These are phyloP conservation scores for Cystobasidium tubakii DNA, from an alignment of 768 basidiomycete genomes.

Conservation along the genomic window DNA sequence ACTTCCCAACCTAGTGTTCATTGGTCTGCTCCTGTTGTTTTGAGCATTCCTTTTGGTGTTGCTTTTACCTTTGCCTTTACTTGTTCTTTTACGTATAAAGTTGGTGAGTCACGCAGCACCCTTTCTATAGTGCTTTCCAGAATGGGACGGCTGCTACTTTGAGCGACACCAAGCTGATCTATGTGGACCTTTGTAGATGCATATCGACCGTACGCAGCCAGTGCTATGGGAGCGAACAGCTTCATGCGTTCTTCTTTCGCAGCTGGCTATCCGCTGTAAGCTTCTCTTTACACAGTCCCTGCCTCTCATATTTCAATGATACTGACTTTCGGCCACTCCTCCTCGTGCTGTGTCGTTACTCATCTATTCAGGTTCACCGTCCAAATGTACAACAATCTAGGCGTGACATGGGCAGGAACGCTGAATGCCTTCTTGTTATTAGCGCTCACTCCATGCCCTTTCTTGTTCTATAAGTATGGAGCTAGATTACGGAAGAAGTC, in stretches of 20 bases:
- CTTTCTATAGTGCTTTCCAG: not conserved
- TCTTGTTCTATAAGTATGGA: slow-evolving; percentile 33
- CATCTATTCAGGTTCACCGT: slow-evolving; percentile 34
- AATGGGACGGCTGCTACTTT: too few species aligned
- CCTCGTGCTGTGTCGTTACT: too few species aligned
- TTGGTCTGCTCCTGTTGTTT: slow-evolving; percentile 45
- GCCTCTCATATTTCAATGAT: too few species aligned
- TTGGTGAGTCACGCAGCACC: not conserved
- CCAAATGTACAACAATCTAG: slow-evolving; percentile 34
- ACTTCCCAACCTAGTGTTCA: slow-evolving; percentile 45
- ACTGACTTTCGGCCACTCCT: too few species aligned
- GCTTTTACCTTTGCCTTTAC: slow-evolving; percentile 6
- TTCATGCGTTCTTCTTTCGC: slow-evolving; percentile 35
- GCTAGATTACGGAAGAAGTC: slow-evolving; percentile 23
- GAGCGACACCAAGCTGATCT: not conserved
- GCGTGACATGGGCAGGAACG: slow-evolving; percentile 19
- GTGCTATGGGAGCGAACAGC: slow-evolving; percentile 36
- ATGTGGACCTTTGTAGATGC: not conserved
- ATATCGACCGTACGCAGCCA: slow-evolving; percentile 35
- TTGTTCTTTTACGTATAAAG: slow-evolving; percentile 29
- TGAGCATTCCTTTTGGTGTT: slow-evolving; percentile 40
- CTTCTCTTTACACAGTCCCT: too few species aligned
- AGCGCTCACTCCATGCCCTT: slow-evolving; percentile 31
- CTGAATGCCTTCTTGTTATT: slow-evolving; percentile 25
- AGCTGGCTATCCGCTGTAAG: slow-evolving; percentile 28